A percentile compares a stretch with the other conserved stretches of the same genome.
Evolutionary conservation across 2,329 filamentous ascomycete genomes (phyloP).

Genomic region (Aspergillus flavus): DNA sequence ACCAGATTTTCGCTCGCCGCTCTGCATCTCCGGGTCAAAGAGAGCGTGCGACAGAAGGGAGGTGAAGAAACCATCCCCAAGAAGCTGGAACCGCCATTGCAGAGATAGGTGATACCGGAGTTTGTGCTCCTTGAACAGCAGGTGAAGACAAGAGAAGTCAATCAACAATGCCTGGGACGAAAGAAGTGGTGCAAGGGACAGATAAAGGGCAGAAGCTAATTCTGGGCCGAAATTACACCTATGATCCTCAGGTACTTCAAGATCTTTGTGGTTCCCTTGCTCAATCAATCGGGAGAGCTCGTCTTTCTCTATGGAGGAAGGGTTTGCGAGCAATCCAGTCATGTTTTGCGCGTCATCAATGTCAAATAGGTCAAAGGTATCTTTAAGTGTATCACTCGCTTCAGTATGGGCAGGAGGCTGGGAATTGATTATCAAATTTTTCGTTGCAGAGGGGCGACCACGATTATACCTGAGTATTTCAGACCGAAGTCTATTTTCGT

Average conservation of each 20-base stretch:
- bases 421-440: neutral
- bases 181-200: conserved; percentile 77
- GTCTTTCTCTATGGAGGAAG: conserved; percentile 29
- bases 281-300: conserved; percentile 33
- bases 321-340: conserved; percentile 28
- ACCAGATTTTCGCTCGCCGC: conserved; percentile 72
- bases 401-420: neutral
- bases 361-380: conserved; percentile 39
- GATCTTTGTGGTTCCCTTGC: conserved; percentile 22
- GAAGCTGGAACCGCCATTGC: conserved; percentile 78
- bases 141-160: conserved; percentile 72
- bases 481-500: conserved; percentile 38
- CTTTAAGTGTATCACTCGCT: conserved; percentile 13
- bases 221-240: conserved; percentile 39
- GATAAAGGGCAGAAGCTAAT: conserved; percentile 56
- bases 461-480: conserved; percentile 44
- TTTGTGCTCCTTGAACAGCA: conserved; percentile 75
- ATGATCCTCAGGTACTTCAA: conserved; percentile 16
- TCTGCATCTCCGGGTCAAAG: conserved; percentile 80
- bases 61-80: conserved; percentile 83
- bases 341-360: conserved; percentile 32
- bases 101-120: conserved; percentile 72
- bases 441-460: conserved; percentile 29
- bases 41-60: conserved; percentile 78
- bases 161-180: conserved; percentile 74